phyloP scores from a whole-genome alignment of 2,329 filamentous ascomycete species.

The Phialophora chinensis region DNA sequence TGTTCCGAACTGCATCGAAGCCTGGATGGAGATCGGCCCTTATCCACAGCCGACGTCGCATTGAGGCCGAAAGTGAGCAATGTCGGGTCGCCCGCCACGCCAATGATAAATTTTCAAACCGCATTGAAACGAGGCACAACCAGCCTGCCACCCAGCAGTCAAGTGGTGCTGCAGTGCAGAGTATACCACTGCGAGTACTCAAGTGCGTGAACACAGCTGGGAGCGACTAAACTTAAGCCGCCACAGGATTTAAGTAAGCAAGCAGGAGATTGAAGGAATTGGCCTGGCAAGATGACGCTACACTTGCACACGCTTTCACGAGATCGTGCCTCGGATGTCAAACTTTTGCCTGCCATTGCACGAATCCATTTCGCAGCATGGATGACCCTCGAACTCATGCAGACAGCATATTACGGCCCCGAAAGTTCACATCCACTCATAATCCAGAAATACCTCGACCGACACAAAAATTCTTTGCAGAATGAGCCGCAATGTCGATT shows the following conservation, averaged over 20 bases:
- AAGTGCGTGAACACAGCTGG: not conserved
- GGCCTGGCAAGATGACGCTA: not conserved
- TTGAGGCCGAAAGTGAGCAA: not conserved
- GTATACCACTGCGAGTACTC: not conserved
- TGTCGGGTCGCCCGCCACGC: not conserved
- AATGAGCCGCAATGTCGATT: conserved; percentile 12
- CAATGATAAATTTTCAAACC: not conserved
- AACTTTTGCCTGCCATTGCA: conserved; percentile 10
- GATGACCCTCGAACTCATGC: conserved; percentile 26
- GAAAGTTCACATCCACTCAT: conserved; percentile 14
- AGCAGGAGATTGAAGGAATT: not conserved
- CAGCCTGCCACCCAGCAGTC: not conserved
- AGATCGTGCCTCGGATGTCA: not conserved
- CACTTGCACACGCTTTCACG: conserved; percentile 3
- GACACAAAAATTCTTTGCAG: conserved; percentile 17
- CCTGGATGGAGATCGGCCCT: not conserved
- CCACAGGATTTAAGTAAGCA: not conserved
- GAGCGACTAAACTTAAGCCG: not conserved
- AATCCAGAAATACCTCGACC: conserved; percentile 17
- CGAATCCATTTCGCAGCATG: conserved; percentile 26
- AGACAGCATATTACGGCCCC: conserved; percentile 22
- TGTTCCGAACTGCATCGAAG: too few species aligned
- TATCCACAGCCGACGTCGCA: not conserved
- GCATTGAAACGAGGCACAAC: not conserved
- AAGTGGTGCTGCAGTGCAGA: not conserved